Base-by-base conservation (phyloP, 2,329 filamentous ascomycete species). In the Xylariaceae sp. region DNA sequence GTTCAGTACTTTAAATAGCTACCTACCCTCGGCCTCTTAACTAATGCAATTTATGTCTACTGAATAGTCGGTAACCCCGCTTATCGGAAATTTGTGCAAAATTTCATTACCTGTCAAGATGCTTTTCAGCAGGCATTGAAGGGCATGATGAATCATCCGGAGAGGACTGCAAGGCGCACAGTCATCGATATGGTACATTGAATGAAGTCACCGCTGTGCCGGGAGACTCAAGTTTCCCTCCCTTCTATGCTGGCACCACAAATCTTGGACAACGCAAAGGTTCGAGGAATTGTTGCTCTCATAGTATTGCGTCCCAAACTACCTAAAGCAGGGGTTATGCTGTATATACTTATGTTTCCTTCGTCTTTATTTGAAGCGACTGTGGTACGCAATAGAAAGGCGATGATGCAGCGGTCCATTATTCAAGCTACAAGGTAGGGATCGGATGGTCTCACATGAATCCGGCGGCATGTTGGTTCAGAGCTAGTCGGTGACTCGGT, bases 371-470 rank as follows among this genome's bases (percentile, higher is more conserved):
- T 33, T 10, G n/a, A 21, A 24, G 3, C 39, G 16, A n/a, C n/a
- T n/a, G n/a, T n/a, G n/a, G n/a, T n/a, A n/a, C n/a, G n/a, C n/a
- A n/a, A n/a, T n/a, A n/a, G 16, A 42, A 42, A 39, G 18, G 36
- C 20, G 18, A 42, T 42, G 39, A 42, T 21, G 39, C 39, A 42
- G 18, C 39, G 20, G 21, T 21, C 9, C 39, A 42, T 42, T 42
- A 21, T 42, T 42, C 9, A n/a, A 26, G 21, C 20, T 26, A 10
- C n/a, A 15, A 10, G 39, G 7, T 8, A 40, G 20, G 35, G 29
- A 41, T 32, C 41, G 48, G 41, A 35, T 32, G 29, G 49, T 56
- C 45, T 58, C 56, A 58, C 44, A 56, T 55, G 44, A 51, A 56
- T 46, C 35, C 44, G 29, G 52, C 40, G 36, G 36, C 33, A 47